Conservation (phyloP, 2,329 filamentous ascomycete genomes). For the Beauveria sp. region DNA sequence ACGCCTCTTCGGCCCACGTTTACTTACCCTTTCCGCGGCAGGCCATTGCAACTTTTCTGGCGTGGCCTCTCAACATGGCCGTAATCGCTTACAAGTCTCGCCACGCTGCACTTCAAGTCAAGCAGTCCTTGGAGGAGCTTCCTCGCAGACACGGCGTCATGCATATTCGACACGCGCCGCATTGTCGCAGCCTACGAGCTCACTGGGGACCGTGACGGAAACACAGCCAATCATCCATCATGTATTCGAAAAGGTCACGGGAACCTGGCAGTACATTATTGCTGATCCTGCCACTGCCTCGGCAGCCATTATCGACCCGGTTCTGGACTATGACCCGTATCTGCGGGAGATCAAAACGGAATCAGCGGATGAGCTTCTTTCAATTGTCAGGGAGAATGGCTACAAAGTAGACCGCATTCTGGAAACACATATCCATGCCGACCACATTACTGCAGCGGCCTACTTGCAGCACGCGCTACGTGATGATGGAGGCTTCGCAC, state of each 20-base stretch:
- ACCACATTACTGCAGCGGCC: constrained; percentile 50
- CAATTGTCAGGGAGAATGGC: constrained; percentile 30
- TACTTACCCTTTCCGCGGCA: not conserved
- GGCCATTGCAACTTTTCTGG: too few species aligned
- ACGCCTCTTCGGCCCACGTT: not conserved
- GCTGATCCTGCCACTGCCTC: constrained; percentile 40
- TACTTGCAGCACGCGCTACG: constrained; percentile 45
- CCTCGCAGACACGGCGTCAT: not conserved
- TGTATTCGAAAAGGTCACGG: constrained; percentile 33
- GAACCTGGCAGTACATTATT: constrained; percentile 54
- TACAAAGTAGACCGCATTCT: constrained; percentile 46
- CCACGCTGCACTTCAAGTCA: not conserved
- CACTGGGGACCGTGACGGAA: not conserved
- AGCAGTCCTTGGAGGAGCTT: too few species aligned
- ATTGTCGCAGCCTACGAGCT: not conserved
- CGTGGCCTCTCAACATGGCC: not conserved
- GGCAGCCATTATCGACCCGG: constrained; percentile 54
- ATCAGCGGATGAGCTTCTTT: constrained; percentile 45
- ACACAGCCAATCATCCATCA: constrained; percentile 21
- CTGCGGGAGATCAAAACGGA: constrained; percentile 29
- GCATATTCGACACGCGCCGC: not conserved
- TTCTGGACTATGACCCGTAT: constrained; percentile 46
- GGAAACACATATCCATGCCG: constrained; percentile 56
- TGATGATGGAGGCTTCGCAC: constrained; percentile 25
- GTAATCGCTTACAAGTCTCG: not conserved